Evolutionary conservation across 1,284 basidiomycete species (phyloP).

Genomic region (Sporisorium scitamineum): DNA sequence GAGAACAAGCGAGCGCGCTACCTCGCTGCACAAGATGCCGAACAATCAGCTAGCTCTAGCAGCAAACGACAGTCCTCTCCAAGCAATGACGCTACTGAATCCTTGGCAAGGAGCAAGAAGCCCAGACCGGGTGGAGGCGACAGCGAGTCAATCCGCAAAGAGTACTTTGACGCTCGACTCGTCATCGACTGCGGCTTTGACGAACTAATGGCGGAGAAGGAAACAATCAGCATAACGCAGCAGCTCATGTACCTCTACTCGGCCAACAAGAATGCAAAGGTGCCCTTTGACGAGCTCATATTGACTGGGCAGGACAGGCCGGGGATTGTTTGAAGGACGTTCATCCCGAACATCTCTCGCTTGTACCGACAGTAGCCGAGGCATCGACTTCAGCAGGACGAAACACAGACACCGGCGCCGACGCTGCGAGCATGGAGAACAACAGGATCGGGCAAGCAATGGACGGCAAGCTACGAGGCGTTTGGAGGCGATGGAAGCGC

Average conservation of each 20-base stretch:
- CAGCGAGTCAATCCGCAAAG: constrained; percentile 68
- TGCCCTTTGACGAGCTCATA: constrained; percentile 79
- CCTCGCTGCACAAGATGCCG: constrained; percentile 14
- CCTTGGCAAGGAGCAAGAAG: constrained; percentile 67
- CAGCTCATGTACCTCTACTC: constrained; percentile 92
- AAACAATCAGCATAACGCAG: constrained; percentile 85
- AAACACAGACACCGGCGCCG: not conserved
- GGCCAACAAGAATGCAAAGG: constrained; percentile 79
- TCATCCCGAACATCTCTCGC: constrained; percentile 25
- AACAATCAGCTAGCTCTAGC: not conserved
- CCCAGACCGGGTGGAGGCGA: constrained; percentile 59
- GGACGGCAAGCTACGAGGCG: constrained; percentile 79
- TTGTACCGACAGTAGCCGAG: constrained; percentile 11
- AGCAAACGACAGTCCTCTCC: constrained; percentile 34
- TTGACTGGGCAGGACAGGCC: constrained; percentile 78
- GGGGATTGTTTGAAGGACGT: constrained; percentile 32
- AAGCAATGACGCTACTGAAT: constrained; percentile 29
- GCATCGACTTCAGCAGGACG: not conserved
- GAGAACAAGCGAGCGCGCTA: constrained; percentile 72
- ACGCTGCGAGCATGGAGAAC: constrained; percentile 66
- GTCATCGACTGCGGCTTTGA: constrained; percentile 95
- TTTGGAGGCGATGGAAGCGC: constrained; percentile 82
- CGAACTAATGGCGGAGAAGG: constrained; percentile 93
- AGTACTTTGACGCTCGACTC: constrained; percentile 75
- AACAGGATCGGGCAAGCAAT: constrained; percentile 79